A percentile compares a stretch with the other conserved stretches of the same genome.
These are phyloP conservation scores for Coniochaeta sp. DNA, from an alignment of 2,329 filamentous ascomycete species.

Conservation along the genomic window DNA sequence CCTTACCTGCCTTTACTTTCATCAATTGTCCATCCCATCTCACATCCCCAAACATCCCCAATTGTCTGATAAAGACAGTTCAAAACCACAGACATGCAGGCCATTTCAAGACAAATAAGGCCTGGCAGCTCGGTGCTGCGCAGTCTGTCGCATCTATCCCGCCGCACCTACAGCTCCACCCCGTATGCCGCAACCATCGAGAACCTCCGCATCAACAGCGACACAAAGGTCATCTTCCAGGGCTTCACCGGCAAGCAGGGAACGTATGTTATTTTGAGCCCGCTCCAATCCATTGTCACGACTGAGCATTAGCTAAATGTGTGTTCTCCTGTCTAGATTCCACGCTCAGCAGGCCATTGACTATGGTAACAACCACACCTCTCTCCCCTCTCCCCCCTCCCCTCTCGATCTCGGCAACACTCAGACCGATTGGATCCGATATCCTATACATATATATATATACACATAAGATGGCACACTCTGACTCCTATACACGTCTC, in stretches of 20 bases:
- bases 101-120: slow-evolving; percentile 65
- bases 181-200: slow-evolving; percentile 67
- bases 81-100: slow-evolving; percentile 58
- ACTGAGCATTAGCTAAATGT: slow-evolving; percentile 22
- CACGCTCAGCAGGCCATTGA: slow-evolving; percentile 97
- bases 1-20: too few species aligned
- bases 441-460: too few species aligned
- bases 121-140: slow-evolving; percentile 62
- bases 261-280: slow-evolving; percentile 52
- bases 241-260: slow-evolving; percentile 97
- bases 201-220: slow-evolving; percentile 86
- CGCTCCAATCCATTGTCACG: not conserved
- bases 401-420: not conserved
- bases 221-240: slow-evolving; percentile 95
- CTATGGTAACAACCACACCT: slow-evolving; percentile 91
- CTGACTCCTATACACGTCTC: slow-evolving; percentile 7
- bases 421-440: too few species aligned
- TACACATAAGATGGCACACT: not conserved
- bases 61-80: not conserved
- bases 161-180: slow-evolving; percentile 68
- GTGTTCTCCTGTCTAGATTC: slow-evolving; percentile 56
- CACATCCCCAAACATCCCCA: slow-evolving; percentile 1
- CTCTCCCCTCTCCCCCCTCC: too few species aligned
- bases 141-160: slow-evolving; percentile 50
- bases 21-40: not conserved